Base-by-base conservation (phyloP, 768 basidiomycete genomes). In the Rhodotorula babjevae region DNA sequence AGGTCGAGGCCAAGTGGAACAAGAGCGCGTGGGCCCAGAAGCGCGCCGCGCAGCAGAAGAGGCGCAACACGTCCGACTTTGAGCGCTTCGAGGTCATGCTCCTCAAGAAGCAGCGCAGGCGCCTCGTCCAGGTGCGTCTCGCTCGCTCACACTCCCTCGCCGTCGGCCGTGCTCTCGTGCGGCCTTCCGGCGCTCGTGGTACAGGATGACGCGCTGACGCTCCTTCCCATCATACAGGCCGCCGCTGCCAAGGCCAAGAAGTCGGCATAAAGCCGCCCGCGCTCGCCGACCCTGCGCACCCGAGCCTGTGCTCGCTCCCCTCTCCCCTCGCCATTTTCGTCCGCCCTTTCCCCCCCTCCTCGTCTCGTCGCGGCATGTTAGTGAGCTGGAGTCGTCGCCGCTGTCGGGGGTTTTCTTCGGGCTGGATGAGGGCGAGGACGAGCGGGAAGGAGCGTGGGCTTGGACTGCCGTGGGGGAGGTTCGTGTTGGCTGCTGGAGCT, bases 21-120 rank as follows among this genome's bases (percentile, higher is more conserved):
- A 87, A 86, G 79, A 90, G 90, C 31, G 78, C 85, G 11, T 98
- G 93, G 94, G 92, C 92, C 69, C 87, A 91, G 84, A 92, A 88
- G 84, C 87, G 91, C 63, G 86, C 85, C 56, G 89, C 91, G 21
- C 81, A 86, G 65, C 85, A 89, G 83, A 87, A 86, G 82, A 86
- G 93, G 80, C 85, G 89, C 82, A 84, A 85, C 79, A 80, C 92
- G 69, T 89, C 87, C 82, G 95, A 99, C 84, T 98, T 98, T 82
- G 91, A 88, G 72, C 87, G 94, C 67, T 98, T 97, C 85, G 56
- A 86, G 78, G 87, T 94, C 72, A 87, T 91, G 87, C 79, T 96
- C 78, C 86, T 87, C 72, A 96, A 97, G 89, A 93, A 91, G 86
- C 84, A 85, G 80, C 85, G 93, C 81, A 84, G 91, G 11, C 66